Percentiles rank a stretch among this genome's conserved stretches.
Conservation (phyloP, 2,329 filamentous ascomycete species). For the Alternaria ventricosa region DNA sequence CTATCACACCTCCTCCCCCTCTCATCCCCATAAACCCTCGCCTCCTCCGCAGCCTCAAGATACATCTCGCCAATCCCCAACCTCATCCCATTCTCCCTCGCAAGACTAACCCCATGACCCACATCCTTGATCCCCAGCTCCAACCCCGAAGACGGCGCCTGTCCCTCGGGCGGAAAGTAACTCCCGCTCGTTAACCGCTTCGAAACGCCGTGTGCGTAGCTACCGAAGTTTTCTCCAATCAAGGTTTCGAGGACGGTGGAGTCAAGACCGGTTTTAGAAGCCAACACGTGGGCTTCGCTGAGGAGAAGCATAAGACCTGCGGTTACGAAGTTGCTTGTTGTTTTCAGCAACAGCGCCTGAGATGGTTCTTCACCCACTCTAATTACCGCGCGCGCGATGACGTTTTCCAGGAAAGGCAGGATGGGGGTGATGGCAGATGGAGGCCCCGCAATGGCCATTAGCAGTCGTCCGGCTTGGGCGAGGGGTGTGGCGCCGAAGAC, state of each 20-base stretch:
- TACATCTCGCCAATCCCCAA: constrained; percentile 55
- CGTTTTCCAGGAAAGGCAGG: constrained; percentile 50
- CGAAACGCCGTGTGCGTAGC: constrained; percentile 32
- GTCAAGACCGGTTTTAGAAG: constrained; percentile 54
- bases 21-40: constrained; percentile 48
- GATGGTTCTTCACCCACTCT: constrained; percentile 53
- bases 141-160: constrained; percentile 57
- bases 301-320: constrained; percentile 59
- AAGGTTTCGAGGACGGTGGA: constrained; percentile 53
- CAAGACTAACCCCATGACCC: constrained; percentile 56
- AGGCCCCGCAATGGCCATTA: constrained; percentile 57
- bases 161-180: constrained; percentile 31
- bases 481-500: constrained; percentile 61
- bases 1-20: constrained; percentile 55
- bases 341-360: constrained; percentile 58
- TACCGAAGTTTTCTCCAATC: constrained; percentile 44
- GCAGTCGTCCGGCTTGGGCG: constrained; percentile 55
- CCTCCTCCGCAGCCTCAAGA: constrained; percentile 53
- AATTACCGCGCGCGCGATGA: constrained; percentile 52
- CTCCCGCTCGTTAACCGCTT: constrained; percentile 35
- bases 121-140: constrained; percentile 62
- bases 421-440: constrained; percentile 44
- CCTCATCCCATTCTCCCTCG: constrained; percentile 48
- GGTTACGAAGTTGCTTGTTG: constrained; percentile 57
- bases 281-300: constrained; percentile 59